These are phyloP conservation scores for Kwoniella newhampshirensis DNA, from an alignment of 768 basidiomycete species.

Conservation along the genomic window DNA sequence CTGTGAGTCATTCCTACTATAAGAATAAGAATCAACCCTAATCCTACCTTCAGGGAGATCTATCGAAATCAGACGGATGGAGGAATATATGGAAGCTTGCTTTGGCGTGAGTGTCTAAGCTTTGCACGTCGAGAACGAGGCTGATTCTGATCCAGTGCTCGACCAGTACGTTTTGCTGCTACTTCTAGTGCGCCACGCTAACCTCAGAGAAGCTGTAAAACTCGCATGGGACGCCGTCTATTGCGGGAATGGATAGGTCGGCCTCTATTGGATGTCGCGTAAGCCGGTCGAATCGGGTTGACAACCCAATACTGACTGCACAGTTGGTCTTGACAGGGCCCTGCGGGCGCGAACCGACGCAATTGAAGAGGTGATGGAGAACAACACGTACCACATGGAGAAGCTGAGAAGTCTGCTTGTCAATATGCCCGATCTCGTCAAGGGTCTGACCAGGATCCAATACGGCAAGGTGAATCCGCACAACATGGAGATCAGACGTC, in stretches of 20 bases:
- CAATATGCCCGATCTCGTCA: conserved; percentile 77
- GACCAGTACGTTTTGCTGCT: conserved; percentile 58
- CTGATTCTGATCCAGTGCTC: conserved; percentile 57
- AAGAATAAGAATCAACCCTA: not conserved
- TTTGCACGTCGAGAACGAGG: conserved; percentile 5
- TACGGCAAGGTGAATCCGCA: conserved; percentile 87
- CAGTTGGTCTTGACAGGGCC: conserved; percentile 56
- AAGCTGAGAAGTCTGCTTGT: conserved; percentile 69
- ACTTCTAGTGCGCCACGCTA: not conserved
- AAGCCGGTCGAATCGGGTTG: conserved; percentile 29
- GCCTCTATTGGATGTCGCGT: conserved; percentile 75
- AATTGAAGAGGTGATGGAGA: conserved; percentile 71
- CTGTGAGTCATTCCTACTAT: conserved; percentile 56
- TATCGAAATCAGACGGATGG: conserved; percentile 85
- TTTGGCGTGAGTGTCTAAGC: conserved; percentile 58
- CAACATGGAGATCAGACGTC: no score
- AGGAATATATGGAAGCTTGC: conserved; percentile 69
- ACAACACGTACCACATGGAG: conserved; percentile 64
- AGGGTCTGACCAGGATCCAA: conserved; percentile 81
- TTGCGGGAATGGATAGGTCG: conserved; percentile 82
- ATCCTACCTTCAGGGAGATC: conserved; percentile 65
- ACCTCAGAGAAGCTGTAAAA: conserved; percentile 64
- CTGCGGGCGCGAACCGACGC: conserved; percentile 77
- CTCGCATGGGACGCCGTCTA: conserved; percentile 81
- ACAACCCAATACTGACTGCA: not conserved